Evolutionary conservation across 306 rosid species (phyloP), one percentile per base, ranked within the genome.

Genomic region (Amphicarpaea edgeworthii): DNA sequence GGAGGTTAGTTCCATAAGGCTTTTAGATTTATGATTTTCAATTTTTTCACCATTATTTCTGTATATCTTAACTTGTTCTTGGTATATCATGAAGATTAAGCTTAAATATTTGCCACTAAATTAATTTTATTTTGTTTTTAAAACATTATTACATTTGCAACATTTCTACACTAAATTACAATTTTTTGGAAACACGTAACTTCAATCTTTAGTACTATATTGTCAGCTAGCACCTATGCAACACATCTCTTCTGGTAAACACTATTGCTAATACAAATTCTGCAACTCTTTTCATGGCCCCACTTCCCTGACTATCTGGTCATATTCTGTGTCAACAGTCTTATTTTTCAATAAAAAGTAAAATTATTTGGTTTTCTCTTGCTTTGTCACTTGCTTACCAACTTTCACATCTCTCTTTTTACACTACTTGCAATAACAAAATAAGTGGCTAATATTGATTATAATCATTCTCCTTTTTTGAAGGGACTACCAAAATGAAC

Each of bases 1-100:
- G 12, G 92, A 91, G 97, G 98, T 92, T 81, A 79, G 86, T 83
- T 68, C 32, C 8, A 40, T 14, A n/a, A 20, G 68, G 28, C 79
- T 79, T 57, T 20, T 40, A 19, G 6, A 20, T 75, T 12, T 72
- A 61, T 43, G 51, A 67, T 28, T 19, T 54, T 26, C 19, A n/a
- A 1, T 51, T 30, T 30, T 38, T 11, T 38, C 17, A 38, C 24
- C 28, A 19, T 30, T 80, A 21, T 66, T 68, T 15, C 30, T 45
- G 68, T 74, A 15, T 68, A 38, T 53, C 64, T 73, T 15, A 61
- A 40, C 67, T 46, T 32, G 43, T 75, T 76, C 51, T 73, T 41
- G 28, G 42, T 24, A 47, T 47, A n/a, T 49, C 5, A 15, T 21
- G 78, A 49, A 32, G 42, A 78, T 49, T 14, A 21, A 37, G 57